These are phyloP conservation scores for Sporothrix humicola DNA, from an alignment of 2,329 filamentous ascomycete species.

Conservation along the genomic window DNA sequence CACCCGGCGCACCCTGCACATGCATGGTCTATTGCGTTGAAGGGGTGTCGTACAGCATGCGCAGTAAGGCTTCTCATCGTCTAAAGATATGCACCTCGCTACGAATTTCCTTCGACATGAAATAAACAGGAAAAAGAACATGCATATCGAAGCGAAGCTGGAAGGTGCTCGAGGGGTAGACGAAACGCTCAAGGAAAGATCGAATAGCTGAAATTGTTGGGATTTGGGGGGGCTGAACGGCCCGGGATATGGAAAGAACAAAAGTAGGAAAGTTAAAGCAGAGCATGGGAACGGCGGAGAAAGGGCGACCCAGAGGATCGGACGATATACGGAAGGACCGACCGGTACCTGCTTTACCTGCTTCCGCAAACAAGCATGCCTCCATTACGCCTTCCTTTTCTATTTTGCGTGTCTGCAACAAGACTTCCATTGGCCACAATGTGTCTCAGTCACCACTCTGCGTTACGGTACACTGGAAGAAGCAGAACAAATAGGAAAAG, in stretches of 20 bases:
- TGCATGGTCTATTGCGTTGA: slow-evolving; percentile 3
- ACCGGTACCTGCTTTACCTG: slow-evolving; percentile 9
- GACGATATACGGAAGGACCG: not conserved
- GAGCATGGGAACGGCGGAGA: not conserved
- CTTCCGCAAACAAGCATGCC: not conserved
- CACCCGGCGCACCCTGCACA: slow-evolving; percentile 26
- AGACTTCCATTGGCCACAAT: not conserved
- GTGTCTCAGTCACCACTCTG: not conserved
- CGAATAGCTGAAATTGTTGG: not conserved
- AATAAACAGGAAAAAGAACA: not conserved
- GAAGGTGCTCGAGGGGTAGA: not conserved
- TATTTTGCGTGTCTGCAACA: too few relatives aligned
- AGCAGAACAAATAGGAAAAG: not conserved
- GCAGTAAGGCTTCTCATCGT: not conserved
- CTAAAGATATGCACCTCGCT: slow-evolving; percentile 16
- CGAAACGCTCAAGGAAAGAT: not conserved
- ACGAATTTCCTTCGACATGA: slow-evolving; percentile 19
- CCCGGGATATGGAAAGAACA: not conserved
- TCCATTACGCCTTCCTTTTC: not conserved
- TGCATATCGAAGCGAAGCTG: not conserved
- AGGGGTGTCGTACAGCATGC: not conserved
- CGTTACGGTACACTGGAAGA: not conserved
- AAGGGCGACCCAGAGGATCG: slow-evolving; percentile 6
- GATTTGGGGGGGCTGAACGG: not conserved
- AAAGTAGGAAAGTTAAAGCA: not conserved